These are phyloP conservation scores for Saturnispora gosingensis DNA, from an alignment of 805 yeast genomes.

Conservation along the genomic window DNA sequence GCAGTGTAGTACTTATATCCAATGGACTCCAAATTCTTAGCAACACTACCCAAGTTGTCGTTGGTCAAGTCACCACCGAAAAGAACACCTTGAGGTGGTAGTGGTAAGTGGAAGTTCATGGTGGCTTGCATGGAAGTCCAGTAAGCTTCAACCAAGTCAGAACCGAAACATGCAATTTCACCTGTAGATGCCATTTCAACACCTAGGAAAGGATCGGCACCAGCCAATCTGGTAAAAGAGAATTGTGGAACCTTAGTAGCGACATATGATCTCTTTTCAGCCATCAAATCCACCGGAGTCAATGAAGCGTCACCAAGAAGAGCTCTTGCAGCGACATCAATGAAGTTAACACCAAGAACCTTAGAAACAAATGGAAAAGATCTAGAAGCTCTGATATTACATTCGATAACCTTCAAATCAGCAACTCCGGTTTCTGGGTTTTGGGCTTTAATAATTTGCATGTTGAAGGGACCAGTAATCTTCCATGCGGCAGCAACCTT, in stretches of 20 bases:
- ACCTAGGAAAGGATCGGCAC: conserved; percentile 98
- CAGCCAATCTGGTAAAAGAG: conserved; percentile 96
- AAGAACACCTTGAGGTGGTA: conserved; percentile 80
- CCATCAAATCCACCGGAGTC: conserved; percentile 77
- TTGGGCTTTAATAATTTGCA: conserved; percentile 91
- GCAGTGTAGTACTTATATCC: conserved; percentile 83
- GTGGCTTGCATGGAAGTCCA: conserved; percentile 97
- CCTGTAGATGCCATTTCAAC: conserved; percentile 99
- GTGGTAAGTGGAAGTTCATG: conserved; percentile 92
- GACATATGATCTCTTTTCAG: conserved; percentile 63
- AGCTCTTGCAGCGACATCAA: conserved; percentile 89
- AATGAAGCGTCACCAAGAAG: conserved; percentile 68
- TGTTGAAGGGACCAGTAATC: conserved; percentile 95
- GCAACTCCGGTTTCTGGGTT: conserved; percentile 68
- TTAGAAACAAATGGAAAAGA: conserved; percentile 98
- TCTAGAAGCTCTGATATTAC: conserved; percentile 98
- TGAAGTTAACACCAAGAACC: conserved; percentile 91
- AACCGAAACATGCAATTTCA: conserved; percentile 96
- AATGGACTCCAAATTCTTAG: conserved; percentile 53
- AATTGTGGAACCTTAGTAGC: conserved; percentile 98
- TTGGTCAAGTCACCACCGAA: conserved; percentile 89
- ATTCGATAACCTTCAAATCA: conserved; percentile 89
- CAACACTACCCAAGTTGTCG: conserved; percentile 65
- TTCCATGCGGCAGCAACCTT: conserved; percentile 92
- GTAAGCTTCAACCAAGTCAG: conserved; percentile 78